Base-by-base conservation (phyloP, 1,139 yeast species). In the Geotrichum europaeum region DNA sequence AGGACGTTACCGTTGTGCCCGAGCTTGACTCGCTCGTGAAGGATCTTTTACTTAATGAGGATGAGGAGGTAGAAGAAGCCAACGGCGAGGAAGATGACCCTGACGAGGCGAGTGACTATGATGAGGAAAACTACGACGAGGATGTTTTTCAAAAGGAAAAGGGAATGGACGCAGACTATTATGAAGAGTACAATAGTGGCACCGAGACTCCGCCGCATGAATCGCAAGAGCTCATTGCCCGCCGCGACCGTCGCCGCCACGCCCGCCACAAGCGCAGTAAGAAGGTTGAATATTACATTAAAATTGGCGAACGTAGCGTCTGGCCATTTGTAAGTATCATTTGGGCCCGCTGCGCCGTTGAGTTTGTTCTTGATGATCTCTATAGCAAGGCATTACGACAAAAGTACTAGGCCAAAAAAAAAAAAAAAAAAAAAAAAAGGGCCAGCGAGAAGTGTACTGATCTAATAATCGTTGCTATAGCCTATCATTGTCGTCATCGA, bases 1-100 rank as follows among this genome's bases (percentile, higher is more conserved):
- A 84, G 85, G 96, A 91, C 69, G 86, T 94, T 28, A 89, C 96
- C 0, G 87, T 94, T 53, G 97, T 94, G 3, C 99, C 99, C 0
- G 95, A 88, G 70, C 74, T 90, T 60, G 68, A 70, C n/a, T 85
- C 88, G 54, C 75, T 90, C 56, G 71, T 87, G 53, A 78, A 79
- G 50, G 96, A 89, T 70, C 83, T 86, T 66, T 85, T 89, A 64
- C 84, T 87, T 1, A 85, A 88, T 68, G 96, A 91, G 67, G 85
- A 89, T 9, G 89, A 89, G 65, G 78, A 83, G 4, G n/a, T n/a
- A n/a, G 22, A 34, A 15, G n/a, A 4, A 2, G n/a, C 40, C 40
- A 34, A 40, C 18, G 47, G n/a, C 22, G 47, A n/a, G 20, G 22
- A 40, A 9, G 47, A 15, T 15, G 18, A 10, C 10, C 47, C 20